Evolutionary conservation across 164 flowering plant genomes (phyloP), one percentile per base, ranked within the genome.

Genomic region (Houttuynia cordata): DNA sequence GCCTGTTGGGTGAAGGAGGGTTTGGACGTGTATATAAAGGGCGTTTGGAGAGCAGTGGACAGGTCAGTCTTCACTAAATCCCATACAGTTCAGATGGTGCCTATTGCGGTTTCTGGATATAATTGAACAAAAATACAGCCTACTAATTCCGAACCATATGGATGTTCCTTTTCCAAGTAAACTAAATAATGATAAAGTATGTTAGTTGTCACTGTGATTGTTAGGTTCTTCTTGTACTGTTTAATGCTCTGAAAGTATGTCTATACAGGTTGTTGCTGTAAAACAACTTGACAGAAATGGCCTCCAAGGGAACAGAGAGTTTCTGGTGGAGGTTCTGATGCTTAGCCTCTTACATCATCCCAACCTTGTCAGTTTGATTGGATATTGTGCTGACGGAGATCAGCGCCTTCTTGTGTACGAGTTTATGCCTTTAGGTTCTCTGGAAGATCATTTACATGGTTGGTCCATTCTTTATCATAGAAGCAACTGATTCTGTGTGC

Each of bases 261-360:
- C 19, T 0, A 41, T 41, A 30, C 24, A 63, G 65, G 52, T 40
- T 53, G 65, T 63, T 42, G 65, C 65, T 63, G 64, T 60, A 15
- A 56, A 67, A 24, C 62, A 53, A 45, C 53, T 42, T 21, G 50
- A 61, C 45, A 61, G 64, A 23, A 62, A 53, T 58, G 61, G 59
- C 25, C 21, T 69, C 39, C 57, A 56, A 61, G 68, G 63, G 56
- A 57, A 64, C 18, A 52, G 62, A 57, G 68, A 59, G 47, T 59
- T 60, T 49, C 63, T 59, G 53, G 58, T 63, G 55, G 65, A 63
- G 45, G 65, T 63, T 23, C 24, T 63, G 49, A 63, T 63, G 65
- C 57, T 63, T n/a, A 63, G 65, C 25, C 50, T 63, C 30, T 56
- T 63, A 34, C 65, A 63, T 59, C 65, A 63, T 54, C 65, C 65